These are phyloP conservation scores for Lycium ferocissimum DNA, from an alignment of 257 asterid species.

Conservation along the genomic window DNA sequence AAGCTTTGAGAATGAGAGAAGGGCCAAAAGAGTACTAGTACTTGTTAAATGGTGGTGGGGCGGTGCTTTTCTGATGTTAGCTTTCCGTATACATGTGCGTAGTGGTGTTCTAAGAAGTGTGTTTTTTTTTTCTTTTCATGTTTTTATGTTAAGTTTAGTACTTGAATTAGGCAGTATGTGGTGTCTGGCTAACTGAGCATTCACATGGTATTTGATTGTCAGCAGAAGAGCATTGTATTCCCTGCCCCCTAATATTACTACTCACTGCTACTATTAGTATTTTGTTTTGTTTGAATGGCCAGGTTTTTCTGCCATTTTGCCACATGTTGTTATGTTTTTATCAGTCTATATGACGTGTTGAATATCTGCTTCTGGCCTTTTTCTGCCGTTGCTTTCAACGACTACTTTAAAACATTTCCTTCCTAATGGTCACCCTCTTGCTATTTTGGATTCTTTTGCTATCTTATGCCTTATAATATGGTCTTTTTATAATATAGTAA, in stretches of 20 bases:
- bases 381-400: constrained; percentile 33
- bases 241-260: neutral
- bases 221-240: constrained; percentile 5
- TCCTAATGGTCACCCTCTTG: neutral
- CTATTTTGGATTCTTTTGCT: neutral
- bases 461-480: too few relatives aligned
- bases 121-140: constrained; percentile 22
- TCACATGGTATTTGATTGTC: constrained; percentile 31
- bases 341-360: constrained; percentile 27
- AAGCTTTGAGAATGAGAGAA: constrained; percentile 43
- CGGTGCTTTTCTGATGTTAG: constrained; percentile 37
- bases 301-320: constrained; percentile 35
- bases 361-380: constrained; percentile 18
- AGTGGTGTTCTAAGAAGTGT: constrained; percentile 18
- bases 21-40: constrained; percentile 43
- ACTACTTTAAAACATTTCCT: neutral
- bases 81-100: constrained; percentile 36
- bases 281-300: constrained; percentile 27
- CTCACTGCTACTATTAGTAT: constrained; percentile 5
- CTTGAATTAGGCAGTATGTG: constrained; percentile 31
- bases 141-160: constrained; percentile 24
- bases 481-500: too few relatives aligned
- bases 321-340: constrained; percentile 41
- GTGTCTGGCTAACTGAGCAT: constrained; percentile 25
- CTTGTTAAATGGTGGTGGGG: constrained; percentile 48